phyloP scores from a whole-genome alignment of 2,329 filamentous ascomycete species.

The Fusarium sp. region DNA sequence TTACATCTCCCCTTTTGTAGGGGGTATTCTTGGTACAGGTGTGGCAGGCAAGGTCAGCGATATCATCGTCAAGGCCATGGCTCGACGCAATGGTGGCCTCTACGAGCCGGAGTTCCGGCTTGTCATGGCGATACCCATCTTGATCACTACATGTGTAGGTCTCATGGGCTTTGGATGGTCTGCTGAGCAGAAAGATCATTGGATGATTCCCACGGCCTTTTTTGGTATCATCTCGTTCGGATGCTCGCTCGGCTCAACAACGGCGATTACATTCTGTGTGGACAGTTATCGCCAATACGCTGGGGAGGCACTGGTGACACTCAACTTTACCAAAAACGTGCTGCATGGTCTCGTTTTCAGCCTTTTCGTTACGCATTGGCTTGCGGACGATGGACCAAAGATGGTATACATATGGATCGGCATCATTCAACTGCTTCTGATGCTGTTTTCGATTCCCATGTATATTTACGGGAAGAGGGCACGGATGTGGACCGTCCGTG shows the following conservation, averaged over 20 bases:
- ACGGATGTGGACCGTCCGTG: slow-evolving; percentile 93
- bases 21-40: slow-evolving; percentile 90
- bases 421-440: slow-evolving; percentile 84
- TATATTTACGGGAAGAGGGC: slow-evolving; percentile 94
- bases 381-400: slow-evolving; percentile 81
- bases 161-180: slow-evolving; percentile 99
- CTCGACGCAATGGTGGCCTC: slow-evolving; percentile 88
- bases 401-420: slow-evolving; percentile 87
- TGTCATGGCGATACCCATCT: slow-evolving; percentile 87
- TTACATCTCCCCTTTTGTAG: slow-evolving; percentile 91
- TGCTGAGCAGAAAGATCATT: slow-evolving; percentile 79
- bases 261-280: slow-evolving; percentile 93
- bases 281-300: slow-evolving; percentile 95
- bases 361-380: slow-evolving; percentile 89
- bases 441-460: slow-evolving; percentile 88
- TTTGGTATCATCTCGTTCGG: slow-evolving; percentile 95
- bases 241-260: slow-evolving; percentile 91
- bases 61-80: slow-evolving; percentile 85
- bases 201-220: slow-evolving; percentile 94
- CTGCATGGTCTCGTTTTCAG: slow-evolving; percentile 92
- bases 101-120: slow-evolving; percentile 96
- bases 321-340: slow-evolving; percentile 96
- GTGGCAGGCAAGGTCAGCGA: slow-evolving; percentile 93
- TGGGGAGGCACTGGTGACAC: slow-evolving; percentile 91
- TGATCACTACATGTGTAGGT: slow-evolving; percentile 84